A percentile compares a stretch with the other conserved stretches of the same genome.
Evolutionary conservation across 169 alveolate genomes (phyloP).

Genomic region (Cryptosporidium viatorum): DNA sequence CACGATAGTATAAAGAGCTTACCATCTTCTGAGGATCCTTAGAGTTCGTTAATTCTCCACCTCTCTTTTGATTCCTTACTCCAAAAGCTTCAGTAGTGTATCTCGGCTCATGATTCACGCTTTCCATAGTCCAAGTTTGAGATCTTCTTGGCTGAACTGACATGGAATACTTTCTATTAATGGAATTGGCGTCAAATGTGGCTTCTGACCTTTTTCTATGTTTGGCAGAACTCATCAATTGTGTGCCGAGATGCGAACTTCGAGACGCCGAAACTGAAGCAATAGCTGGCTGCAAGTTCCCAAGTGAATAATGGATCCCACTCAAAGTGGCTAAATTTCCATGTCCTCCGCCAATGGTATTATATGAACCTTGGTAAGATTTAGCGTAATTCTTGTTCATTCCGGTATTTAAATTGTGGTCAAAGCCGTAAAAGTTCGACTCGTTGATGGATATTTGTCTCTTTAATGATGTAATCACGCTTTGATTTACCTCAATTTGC

Average conservation of each 20-base stretch:
- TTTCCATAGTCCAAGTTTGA: constrained; percentile 61
- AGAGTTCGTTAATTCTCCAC: neutral
- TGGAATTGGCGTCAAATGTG: constrained; percentile 27
- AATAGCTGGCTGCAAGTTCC: constrained; percentile 29
- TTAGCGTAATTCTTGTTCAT: neutral
- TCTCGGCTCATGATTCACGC: constrained; percentile 42
- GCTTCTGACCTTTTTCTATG: constrained; percentile 20
- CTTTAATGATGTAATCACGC: constrained; percentile 33
- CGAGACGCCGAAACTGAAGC: constrained; percentile 64
- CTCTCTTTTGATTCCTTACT: neutral
- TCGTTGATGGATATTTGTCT: constrained; percentile 52
- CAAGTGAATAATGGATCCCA: constrained; percentile 41
- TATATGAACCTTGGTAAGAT: neutral
- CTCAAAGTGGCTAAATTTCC: neutral
- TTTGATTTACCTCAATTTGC: constrained; percentile 68
- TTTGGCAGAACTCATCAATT: neutral
- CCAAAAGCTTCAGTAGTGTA: neutral
- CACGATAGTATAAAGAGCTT: neutral
- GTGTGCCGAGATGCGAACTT: neutral
- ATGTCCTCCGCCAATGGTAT: neutral
- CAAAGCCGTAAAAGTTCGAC: neutral
- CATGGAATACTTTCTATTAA: constrained; percentile 42
- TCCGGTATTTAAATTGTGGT: neutral
- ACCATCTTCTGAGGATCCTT: neutral
- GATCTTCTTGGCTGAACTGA: constrained; percentile 67